Evolutionary conservation across 441 rosid species (phyloP).

Genomic region (Bocquillonia castaneifolia): DNA sequence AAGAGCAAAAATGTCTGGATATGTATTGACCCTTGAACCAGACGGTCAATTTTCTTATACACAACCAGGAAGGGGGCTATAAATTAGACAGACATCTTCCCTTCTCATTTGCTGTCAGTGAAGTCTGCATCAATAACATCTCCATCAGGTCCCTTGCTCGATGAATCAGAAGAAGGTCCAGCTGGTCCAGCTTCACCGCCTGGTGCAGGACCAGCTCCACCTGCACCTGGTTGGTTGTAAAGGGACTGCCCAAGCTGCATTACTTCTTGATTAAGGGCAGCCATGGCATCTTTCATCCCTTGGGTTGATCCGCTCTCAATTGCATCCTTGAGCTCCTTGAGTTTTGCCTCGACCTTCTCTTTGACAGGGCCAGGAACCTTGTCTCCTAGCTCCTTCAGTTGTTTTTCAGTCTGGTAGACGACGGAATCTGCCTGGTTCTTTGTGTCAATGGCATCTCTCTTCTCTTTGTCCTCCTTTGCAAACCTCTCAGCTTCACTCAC

Average conservation of each 20-base stretch:
- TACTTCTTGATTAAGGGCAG: slow-evolving; percentile 83
- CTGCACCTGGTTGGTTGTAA: slow-evolving; percentile 78
- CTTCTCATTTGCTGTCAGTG: slow-evolving; percentile 66
- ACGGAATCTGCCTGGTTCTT: slow-evolving; percentile 90
- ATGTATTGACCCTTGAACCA: not conserved
- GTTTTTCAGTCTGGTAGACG: slow-evolving; percentile 86
- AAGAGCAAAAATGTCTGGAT: slow-evolving; percentile 15
- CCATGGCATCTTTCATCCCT: slow-evolving; percentile 69
- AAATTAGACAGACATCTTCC: not conserved
- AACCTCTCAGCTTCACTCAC: slow-evolving; percentile 79
- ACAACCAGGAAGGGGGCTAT: slow-evolving; percentile 8
- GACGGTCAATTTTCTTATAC: slow-evolving; percentile 19
- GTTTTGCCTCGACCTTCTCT: slow-evolving; percentile 77
- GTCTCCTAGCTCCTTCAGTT: slow-evolving; percentile 76
- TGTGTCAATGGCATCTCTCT: slow-evolving; percentile 87
- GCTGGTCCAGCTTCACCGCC: slow-evolving; percentile 53
- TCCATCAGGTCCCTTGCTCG: slow-evolving; percentile 61
- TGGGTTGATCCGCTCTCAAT: slow-evolving; percentile 59
- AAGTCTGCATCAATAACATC: slow-evolving; percentile 92
- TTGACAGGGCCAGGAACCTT: slow-evolving; percentile 74
- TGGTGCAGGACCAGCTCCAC: slow-evolving; percentile 47
- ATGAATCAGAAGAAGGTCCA: slow-evolving; percentile 54
- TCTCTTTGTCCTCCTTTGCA: slow-evolving; percentile 80
- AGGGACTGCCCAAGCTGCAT: slow-evolving; percentile 90
- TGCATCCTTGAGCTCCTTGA: slow-evolving; percentile 73